These are phyloP conservation scores for Ceratocystis cacaofunesta DNA, from an alignment of 2,329 filamentous ascomycete species.

Conservation along the genomic window DNA sequence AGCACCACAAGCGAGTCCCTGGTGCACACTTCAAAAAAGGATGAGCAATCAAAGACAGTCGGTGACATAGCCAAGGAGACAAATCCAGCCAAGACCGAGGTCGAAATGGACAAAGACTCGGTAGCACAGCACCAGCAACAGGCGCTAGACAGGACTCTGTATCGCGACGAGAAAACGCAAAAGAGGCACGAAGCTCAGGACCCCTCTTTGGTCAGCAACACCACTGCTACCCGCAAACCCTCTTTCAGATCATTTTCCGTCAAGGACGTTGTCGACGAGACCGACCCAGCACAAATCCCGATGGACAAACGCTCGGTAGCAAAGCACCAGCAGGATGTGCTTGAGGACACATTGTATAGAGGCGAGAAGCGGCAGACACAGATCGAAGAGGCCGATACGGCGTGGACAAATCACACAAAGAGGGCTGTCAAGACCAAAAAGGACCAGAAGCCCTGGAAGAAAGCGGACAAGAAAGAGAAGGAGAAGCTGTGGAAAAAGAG, in stretches of 20 bases:
- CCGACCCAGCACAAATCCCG: neutral
- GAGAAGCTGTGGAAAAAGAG: neutral
- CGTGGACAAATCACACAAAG: neutral
- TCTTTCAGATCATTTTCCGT: neutral
- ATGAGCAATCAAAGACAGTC: neutral
- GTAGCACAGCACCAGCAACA: neutral
- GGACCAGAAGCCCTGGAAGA: conserved; percentile 9
- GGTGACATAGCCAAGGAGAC: neutral
- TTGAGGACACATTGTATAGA: neutral
- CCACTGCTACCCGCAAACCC: neutral
- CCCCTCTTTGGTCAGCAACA: neutral
- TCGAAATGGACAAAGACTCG: neutral
- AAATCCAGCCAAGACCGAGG: neutral
- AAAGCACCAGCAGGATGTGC: neutral
- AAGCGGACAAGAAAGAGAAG: conserved; percentile 6
- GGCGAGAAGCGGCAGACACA: neutral
- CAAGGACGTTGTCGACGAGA: neutral
- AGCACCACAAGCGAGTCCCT: conserved; percentile 28
- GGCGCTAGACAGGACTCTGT: neutral
- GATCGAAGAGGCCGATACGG: neutral
- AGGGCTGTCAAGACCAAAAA: neutral
- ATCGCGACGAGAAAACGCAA: neutral
- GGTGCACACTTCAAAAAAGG: conserved; percentile 19
- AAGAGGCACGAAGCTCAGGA: neutral
- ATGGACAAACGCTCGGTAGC: neutral